These are phyloP conservation scores for Paraconiothyrium brasiliense DNA, from an alignment of 2,329 filamentous ascomycete genomes.

Conservation along the genomic window DNA sequence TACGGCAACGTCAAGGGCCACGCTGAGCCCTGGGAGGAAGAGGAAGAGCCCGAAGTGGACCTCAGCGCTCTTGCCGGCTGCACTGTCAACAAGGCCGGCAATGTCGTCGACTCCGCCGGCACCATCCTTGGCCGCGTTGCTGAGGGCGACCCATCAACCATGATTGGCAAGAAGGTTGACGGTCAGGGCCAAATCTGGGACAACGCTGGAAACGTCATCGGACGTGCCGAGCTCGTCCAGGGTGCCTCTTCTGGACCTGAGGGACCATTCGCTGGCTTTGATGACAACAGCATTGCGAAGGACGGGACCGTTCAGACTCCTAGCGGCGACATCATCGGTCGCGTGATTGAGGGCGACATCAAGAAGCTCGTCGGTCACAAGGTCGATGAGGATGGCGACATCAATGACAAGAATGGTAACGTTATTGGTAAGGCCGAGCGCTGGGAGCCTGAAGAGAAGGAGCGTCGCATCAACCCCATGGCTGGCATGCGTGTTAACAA, in stretches of 20 bases:
- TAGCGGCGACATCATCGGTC: constrained; percentile 58
- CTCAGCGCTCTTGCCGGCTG: constrained; percentile 69
- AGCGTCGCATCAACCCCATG: constrained; percentile 68
- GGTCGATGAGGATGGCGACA: constrained; percentile 62
- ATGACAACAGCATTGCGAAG: constrained; percentile 64
- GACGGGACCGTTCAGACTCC: constrained; percentile 64
- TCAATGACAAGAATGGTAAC: constrained; percentile 64
- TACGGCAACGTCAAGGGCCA: constrained; percentile 72
- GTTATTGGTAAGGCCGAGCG: constrained; percentile 62
- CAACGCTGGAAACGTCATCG: constrained; percentile 69
- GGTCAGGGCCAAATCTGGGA: constrained; percentile 71
- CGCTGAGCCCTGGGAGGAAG: constrained; percentile 64
- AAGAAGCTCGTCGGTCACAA: constrained; percentile 62
- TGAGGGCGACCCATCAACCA: constrained; percentile 64
- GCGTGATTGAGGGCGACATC: constrained; percentile 60
- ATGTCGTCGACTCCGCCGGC: constrained; percentile 68
- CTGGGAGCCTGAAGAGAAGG: constrained; percentile 64
- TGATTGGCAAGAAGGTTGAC: constrained; percentile 70
- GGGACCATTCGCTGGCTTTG: constrained; percentile 69
- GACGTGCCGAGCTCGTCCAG: constrained; percentile 65
- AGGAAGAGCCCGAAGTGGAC: constrained; percentile 61
- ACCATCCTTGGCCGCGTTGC: constrained; percentile 66
- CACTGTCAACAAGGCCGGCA: constrained; percentile 71
- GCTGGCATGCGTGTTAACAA: constrained; percentile 63
- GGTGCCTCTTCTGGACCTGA: constrained; percentile 62